Evolutionary conservation across 2,329 filamentous ascomycete genomes (phyloP).

Genomic region (Esteya vermicola): DNA sequence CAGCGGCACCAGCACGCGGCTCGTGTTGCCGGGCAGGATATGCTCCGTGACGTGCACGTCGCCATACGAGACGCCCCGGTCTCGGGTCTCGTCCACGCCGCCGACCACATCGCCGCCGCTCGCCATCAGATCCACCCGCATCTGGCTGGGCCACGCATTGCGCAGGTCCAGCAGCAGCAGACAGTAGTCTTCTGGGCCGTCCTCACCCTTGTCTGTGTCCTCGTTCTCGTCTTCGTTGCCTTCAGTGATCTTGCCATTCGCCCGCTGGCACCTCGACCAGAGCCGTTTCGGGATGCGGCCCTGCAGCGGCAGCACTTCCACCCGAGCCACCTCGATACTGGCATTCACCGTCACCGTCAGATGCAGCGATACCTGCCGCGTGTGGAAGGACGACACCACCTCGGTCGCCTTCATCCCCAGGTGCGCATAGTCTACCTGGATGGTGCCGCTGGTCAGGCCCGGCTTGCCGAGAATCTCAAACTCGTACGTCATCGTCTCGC

Average conservation of each 20-base stretch:
- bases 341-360: slow-evolving; percentile 85
- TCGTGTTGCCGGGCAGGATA: slow-evolving; percentile 54
- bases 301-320: slow-evolving; percentile 65
- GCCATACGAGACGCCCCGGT: no score
- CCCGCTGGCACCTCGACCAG: slow-evolving; percentile 28
- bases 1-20: slow-evolving; percentile 61
- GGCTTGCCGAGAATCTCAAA: slow-evolving; percentile 80
- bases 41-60: slow-evolving; percentile 37
- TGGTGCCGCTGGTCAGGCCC: slow-evolving; percentile 61
- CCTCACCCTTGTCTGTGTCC: not conserved
- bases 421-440: slow-evolving; percentile 77
- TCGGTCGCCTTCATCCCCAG: slow-evolving; percentile 58
- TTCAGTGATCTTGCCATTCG: slow-evolving; percentile 19
- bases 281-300: slow-evolving; percentile 47
- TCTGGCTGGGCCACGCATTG: slow-evolving; percentile 77
- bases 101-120: slow-evolving; percentile 13
- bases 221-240: slow-evolving; percentile 17
- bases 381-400: slow-evolving; percentile 63
- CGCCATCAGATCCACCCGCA: slow-evolving; percentile 45
- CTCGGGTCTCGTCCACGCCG: slow-evolving; percentile 22
- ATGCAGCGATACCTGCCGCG: slow-evolving; percentile 66
- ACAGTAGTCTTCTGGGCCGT: slow-evolving; percentile 58
- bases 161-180: slow-evolving; percentile 71
- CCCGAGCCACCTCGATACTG: slow-evolving; percentile 66
- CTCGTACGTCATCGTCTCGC: slow-evolving; percentile 55